These are phyloP conservation scores for Cladosporium sp. DNA, from an alignment of 2,329 filamentous ascomycete species.

Conservation along the genomic window DNA sequence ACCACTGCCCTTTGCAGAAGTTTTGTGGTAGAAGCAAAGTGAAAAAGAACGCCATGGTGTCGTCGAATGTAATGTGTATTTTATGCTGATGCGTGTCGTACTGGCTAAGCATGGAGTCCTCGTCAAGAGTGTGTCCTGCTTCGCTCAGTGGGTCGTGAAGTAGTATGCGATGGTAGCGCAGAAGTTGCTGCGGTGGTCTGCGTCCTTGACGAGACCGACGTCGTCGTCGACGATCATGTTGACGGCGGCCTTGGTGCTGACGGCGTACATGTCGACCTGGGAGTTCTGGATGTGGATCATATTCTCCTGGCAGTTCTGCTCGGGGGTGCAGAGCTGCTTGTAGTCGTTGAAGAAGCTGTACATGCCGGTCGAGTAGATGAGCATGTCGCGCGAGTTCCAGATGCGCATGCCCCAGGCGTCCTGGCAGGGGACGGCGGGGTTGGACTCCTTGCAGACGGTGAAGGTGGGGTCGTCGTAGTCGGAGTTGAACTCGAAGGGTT, in stretches of 20 bases:
- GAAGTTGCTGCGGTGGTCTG: constrained; percentile 52
- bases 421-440: constrained; percentile 35
- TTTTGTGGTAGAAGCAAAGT: too few species aligned
- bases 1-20: background rate
- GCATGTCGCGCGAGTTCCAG: constrained; percentile 43
- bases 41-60: background rate
- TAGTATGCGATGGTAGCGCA: constrained; percentile 49
- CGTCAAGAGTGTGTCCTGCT: background rate
- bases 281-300: constrained; percentile 50
- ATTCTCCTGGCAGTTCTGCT: constrained; percentile 54
- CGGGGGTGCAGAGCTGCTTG: constrained; percentile 50
- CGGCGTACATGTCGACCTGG: constrained; percentile 50
- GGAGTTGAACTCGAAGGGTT: constrained; percentile 56
- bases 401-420: constrained; percentile 51
- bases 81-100: background rate
- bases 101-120: background rate
- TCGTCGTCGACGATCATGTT: constrained; percentile 50
- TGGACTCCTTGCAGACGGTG: constrained; percentile 35
- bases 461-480: constrained; percentile 49
- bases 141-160: constrained; percentile 22
- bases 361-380: constrained; percentile 55
- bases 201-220: constrained; percentile 42
- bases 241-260: constrained; percentile 53
- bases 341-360: constrained; percentile 63
- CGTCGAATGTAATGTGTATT: background rate